Evolutionary conservation across 2,329 filamentous ascomycete genomes (phyloP).

Genomic region (Colletotrichum euphorbiae): DNA sequence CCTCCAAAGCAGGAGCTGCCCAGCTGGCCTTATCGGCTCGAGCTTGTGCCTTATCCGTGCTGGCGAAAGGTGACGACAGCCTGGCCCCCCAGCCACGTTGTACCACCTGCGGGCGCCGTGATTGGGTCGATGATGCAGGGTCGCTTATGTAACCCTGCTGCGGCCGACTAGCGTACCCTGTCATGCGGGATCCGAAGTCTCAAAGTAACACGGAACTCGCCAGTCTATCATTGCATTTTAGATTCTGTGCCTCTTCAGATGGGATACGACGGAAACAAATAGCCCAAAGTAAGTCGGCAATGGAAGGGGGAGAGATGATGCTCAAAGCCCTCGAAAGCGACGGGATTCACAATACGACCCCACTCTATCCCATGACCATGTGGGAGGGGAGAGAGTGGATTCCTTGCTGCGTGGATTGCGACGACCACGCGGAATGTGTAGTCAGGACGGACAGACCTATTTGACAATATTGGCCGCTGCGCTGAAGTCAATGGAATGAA

Average conservation of each 20-base stretch:
- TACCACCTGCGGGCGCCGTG: not conserved
- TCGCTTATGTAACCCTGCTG: slow-evolving; percentile 4
- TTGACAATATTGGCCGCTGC: not conserved
- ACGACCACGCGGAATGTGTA: slow-evolving; percentile 28
- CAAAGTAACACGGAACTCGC: not conserved
- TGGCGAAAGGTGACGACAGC: slow-evolving; percentile 38
- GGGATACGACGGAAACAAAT: too few relatives aligned
- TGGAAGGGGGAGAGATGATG: too few relatives aligned
- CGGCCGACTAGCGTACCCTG: too few relatives aligned
- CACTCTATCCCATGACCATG: too few relatives aligned
- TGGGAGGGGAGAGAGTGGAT: not conserved
- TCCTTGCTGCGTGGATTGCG: slow-evolving; percentile 26
- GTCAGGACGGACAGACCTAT: slow-evolving; percentile 15
- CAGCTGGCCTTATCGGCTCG: slow-evolving; percentile 38
- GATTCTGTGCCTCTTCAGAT: too few relatives aligned
- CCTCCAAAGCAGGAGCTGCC: slow-evolving; percentile 23
- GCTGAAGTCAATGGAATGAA: too few relatives aligned
- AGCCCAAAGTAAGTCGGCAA: too few relatives aligned
- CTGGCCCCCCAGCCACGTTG: slow-evolving; percentile 34
- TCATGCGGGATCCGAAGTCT: too few relatives aligned
- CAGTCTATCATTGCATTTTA: too few relatives aligned
- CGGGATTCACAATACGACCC: too few relatives aligned
- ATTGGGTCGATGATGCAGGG: slow-evolving; percentile 19
- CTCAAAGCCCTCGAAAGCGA: too few relatives aligned
- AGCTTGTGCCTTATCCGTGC: slow-evolving; percentile 39